Base-by-base conservation (phyloP, 2,329 filamentous ascomycete species). In the Epichloe hybrida region DNA sequence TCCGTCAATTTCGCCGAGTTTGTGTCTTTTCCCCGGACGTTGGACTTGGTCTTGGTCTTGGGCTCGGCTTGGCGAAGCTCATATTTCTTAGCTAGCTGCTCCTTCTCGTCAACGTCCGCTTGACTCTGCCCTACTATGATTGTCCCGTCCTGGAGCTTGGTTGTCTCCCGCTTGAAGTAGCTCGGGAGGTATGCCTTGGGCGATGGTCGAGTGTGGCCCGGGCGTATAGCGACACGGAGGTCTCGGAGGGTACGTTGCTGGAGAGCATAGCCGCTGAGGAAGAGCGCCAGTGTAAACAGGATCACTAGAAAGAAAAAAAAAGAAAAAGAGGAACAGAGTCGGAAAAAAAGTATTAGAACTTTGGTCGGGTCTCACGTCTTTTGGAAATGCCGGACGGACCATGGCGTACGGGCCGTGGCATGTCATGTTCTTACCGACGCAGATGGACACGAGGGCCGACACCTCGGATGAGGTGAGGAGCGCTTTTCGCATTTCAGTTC, bases 201-300 rank as follows among this genome's bases (percentile, higher is more conserved):
- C 1, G 69, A 70, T 5, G 72, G 69, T 8, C 62, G 69, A 61
- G 72, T 65, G 55, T 73, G 62, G 48, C 62, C 61, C 5, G 67
- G 67, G 57, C 76, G 76, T 59, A 95, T 83, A 17, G 86, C 86
- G 51, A 75, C 72, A 59, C 91, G 86, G 35, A 95, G 76, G 58
- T 84, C 83, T 55, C 77, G 79, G 4, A 95, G 79, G 0, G 88
- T 93, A 59, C 88, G 81, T 66, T 96, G 90, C 62, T 96, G 90
- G 49, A 95, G 76, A 3, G 83, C 78, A 65, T 94, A 95, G 60
- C 90, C 90, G 48, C 86, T 88, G 35, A 95, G 74, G 66, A 96
- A 96, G 27, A 96, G 80, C 4, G 89, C 79, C 38, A 83, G 66
- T 3, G 89, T 95, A 67, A 88, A 95, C 27, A 86, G 64, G 55